These are phyloP conservation scores for Plasmodium sp. DNA, from an alignment of 169 alveolate genomes.

Conservation along the genomic window DNA sequence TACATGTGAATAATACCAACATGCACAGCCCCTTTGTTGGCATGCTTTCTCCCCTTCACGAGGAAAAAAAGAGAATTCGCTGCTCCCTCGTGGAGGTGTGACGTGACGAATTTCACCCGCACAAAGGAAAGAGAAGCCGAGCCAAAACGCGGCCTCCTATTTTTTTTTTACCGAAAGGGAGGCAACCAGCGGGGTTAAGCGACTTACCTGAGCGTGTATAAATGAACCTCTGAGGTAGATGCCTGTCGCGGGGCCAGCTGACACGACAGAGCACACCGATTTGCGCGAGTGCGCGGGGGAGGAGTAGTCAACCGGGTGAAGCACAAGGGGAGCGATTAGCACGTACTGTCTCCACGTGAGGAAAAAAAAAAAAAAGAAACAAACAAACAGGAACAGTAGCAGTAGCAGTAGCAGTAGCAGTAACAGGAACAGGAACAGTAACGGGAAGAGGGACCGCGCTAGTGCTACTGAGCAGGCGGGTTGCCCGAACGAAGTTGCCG, in stretches of 20 bases:
- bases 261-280: neutral
- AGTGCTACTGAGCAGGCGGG: neutral
- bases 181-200: neutral
- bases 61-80: neutral
- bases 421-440: neutral
- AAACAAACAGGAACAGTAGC: neutral
- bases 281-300: neutral
- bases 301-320: neutral
- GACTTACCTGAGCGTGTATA: neutral
- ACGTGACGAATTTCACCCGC: neutral
- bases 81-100: neutral
- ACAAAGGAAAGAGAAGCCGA: neutral
- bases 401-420: neutral
- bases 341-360: neutral
- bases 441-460: neutral
- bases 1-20: neutral
- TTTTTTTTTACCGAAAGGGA: neutral
- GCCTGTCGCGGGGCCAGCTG: neutral
- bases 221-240: neutral
- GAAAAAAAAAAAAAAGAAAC: neutral
- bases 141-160: neutral
- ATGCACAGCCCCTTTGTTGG: neutral
- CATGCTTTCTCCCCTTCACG: neutral
- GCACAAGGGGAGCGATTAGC: neutral
- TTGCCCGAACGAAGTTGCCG: neutral